phyloP scores from a whole-genome alignment of 1,284 basidiomycete species.

The Apiotrichum montevideense region DNA sequence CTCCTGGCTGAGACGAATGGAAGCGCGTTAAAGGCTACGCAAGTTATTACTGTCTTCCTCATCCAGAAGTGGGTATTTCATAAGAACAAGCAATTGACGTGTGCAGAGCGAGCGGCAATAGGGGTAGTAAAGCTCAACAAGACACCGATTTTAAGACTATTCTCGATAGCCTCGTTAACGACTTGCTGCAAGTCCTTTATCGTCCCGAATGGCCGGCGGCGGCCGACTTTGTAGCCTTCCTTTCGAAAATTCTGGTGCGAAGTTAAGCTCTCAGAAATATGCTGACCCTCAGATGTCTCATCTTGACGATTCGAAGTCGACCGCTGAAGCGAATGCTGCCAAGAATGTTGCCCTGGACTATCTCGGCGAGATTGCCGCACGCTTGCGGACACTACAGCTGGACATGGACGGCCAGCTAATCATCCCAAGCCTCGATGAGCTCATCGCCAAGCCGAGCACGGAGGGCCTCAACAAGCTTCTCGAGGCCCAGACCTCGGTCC shows the following conservation, averaged over 20 bases:
- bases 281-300: constrained; percentile 56
- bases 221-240: constrained; percentile 66
- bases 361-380: constrained; percentile 81
- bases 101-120: constrained; percentile 48
- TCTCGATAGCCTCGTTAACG: constrained; percentile 81
- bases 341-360: constrained; percentile 88
- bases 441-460: constrained; percentile 54
- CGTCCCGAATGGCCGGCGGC: constrained; percentile 98
- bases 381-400: constrained; percentile 56
- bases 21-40: constrained; percentile 70
- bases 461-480: constrained; percentile 58
- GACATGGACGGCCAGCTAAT: constrained; percentile 14
- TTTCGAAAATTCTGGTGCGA: constrained; percentile 71
- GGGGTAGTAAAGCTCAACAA: constrained; percentile 75
- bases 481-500: constrained; percentile 47
- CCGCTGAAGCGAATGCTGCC: constrained; percentile 67
- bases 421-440: constrained; percentile 61
- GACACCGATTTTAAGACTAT: constrained; percentile 86
- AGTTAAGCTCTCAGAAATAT: too few relatives aligned
- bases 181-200: constrained; percentile 83
- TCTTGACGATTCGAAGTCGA: constrained; percentile 71
- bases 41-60: constrained; percentile 75
- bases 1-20: constrained; percentile 48
- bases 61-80: constrained; percentile 58
- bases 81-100: neutral